Evolutionary conservation across 2,329 filamentous ascomycete genomes (phyloP), one percentile per base, ranked within the genome.

Genomic region (Penicillium freii): DNA sequence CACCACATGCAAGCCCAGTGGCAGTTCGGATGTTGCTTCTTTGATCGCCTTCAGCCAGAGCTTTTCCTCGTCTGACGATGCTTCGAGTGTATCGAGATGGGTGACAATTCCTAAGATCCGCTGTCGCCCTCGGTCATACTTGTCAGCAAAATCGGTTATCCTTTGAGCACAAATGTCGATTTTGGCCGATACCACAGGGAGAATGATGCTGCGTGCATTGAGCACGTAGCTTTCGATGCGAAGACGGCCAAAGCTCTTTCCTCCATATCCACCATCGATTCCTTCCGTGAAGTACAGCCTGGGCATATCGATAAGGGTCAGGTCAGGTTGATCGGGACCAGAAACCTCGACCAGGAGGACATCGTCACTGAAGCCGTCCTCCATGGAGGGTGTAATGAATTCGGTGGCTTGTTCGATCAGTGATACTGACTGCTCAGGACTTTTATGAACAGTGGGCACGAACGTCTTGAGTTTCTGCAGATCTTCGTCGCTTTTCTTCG

Each of bases 231-330:
- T 70, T 2, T 80, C 71, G 0, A 73, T 73, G 3, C 86, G 71
- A 0, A 62, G 31, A 85, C 82, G 2, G 82, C 79, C 58, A 54
- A 82, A 82, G 43, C 85, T 83, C 23, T 77, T 73, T 31, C 75
- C 71, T 1, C 78, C 80, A 66, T 85, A 82, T 51, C 82, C 77
- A 13, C 78, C 75, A 3, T 5, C 7, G 4, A 15, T 10, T 61
- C 81, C 83, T 52, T 78, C 79, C 9, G 83, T 78, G 33, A 78
- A 76, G 33, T 86, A 81, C 1, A 87, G 72, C 1, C 85, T 84
- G 0, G 85, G 85, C 19, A 87, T 73, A 69, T 88, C 85, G 11
- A 88, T 83, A 0, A 87, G 75, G 0, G 82, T 87, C 43, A 87
- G 69, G 8, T 87, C 78, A 0, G 84, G 83, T 74, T 84, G 81